Evolutionary conservation across 257 asterid species (phyloP), one percentile per base, ranked within the genome.

Genomic region (Scutellaria barbata): DNA sequence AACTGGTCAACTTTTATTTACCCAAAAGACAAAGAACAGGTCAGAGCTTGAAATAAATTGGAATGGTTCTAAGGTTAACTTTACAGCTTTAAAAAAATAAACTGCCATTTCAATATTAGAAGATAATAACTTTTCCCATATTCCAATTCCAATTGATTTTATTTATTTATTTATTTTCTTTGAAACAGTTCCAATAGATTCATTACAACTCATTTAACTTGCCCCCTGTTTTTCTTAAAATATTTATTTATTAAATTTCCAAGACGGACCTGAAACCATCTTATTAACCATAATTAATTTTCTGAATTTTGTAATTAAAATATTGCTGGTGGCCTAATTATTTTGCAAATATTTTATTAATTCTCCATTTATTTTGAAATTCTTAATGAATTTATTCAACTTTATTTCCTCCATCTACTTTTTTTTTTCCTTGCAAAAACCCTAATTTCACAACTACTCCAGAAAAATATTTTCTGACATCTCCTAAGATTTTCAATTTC

Each of bases 201-300:
- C 75, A 74, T 83, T 84, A 72, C 74, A 63, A 76, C 54, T 72
- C 79, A 74, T 75, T 77, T 81, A 74, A 89, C 82, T 88, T 69
- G 74, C 75, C 72, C 47, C 17, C 73, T 71, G 80, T 74, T 68
- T 30, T 4, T 30, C 35, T 2, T 14, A 60, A 60, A 79, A 81
- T 62, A 63, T 71, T 60, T 30, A 73, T 79, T 79, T 88, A 79
- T 82, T 86, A 77, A 87, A 78, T 81, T 87, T 85, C 87, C 92
- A 82, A 90, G 92, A 76, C 90, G 96, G 97, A 86, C 88, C 82
- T 86, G 82, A 90, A 88, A 85, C 88, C 94, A 75, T 79, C 81
- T 90, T 82, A 86, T 89, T 80, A 89, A 90, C 89, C 90, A 75
- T 76, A 87, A 83, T 93, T 87, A 80, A 89, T 93, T 77, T 83